phyloP scores from a whole-genome alignment of 345 rosid genomes.

The Hevea brasiliensis region DNA sequence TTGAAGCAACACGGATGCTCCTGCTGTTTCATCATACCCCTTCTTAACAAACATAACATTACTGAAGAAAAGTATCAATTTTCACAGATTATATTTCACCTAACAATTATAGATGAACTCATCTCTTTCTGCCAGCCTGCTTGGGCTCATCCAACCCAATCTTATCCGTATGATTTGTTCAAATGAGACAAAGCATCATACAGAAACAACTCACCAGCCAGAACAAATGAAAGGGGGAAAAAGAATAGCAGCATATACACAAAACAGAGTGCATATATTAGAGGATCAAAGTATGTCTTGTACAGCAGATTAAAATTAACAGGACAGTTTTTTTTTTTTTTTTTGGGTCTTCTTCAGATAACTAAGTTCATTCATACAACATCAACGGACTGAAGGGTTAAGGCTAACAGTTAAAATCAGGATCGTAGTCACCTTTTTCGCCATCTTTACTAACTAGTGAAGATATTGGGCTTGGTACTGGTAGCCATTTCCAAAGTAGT shows the following conservation, averaged over 20 bases:
- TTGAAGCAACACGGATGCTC: background rate
- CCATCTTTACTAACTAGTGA: slow-evolving; percentile 54
- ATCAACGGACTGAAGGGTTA: slow-evolving; percentile 46
- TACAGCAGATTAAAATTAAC: slow-evolving; percentile 58
- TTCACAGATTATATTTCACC: background rate
- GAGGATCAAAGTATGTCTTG: slow-evolving; percentile 47
- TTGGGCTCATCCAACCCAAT: background rate
- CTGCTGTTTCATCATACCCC: background rate
- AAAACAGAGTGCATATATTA: slow-evolving; percentile 57
- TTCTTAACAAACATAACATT: background rate
- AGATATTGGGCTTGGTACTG: slow-evolving; percentile 85
- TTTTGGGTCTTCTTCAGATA: slow-evolving; percentile 27
- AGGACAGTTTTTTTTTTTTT: slow-evolving; percentile 17
- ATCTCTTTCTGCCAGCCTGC: background rate
- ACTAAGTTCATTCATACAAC: slow-evolving; percentile 72
- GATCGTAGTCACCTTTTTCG: slow-evolving; percentile 51
- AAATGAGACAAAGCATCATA: no score
- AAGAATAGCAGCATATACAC: slow-evolving; percentile 19
- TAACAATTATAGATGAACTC: background rate
- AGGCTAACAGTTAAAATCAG: slow-evolving; percentile 69
- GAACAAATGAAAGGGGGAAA: background rate
- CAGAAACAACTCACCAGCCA: background rate
- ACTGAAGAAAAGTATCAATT: background rate
- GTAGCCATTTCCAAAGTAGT: slow-evolving; percentile 90
- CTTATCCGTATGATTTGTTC: no score